Evolutionary conservation across 345 rosid genomes (phyloP), one percentile per base, ranked within the genome.

Genomic region (Dovyalis caffra): DNA sequence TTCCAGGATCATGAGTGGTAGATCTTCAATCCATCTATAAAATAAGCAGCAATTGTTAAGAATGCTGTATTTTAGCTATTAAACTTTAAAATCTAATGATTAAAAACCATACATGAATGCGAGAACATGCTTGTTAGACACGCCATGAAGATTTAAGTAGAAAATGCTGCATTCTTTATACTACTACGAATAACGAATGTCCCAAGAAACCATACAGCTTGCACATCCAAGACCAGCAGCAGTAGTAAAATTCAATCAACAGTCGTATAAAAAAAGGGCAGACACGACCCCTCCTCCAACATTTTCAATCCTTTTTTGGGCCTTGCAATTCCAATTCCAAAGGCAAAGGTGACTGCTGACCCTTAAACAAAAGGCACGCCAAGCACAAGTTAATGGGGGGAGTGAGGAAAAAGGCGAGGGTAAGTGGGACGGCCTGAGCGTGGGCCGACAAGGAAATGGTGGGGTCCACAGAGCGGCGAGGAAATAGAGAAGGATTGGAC

Each of bases 391-490:
- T 18, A 70, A 72, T 73, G 78, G n/a, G 78, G n/a, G 81, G 81
- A 71, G 69, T 47, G 80, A 64, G 73, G 71, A 26, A 40, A 62
- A 75, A 69, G 37, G 74, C 14, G 33, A 49, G 79, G 51, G 66
- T 18, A 80, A 75, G 73, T 18, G 79, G 76, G 79, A 72, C 53
- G 80, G 71, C 73, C 80, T 37, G 35, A 70, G 85, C 86, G 87
- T 82, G 88, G 84, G 86, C 86, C 85, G 88, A 85, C 89, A 82
- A 61, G 26, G 31, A 14, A 62, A n/a, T 43, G 25, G 64, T 3
- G 70, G 87, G 85, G 60, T 82, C 91, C 81, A 69, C 84, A 1
- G 2, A 16, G 6, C 84, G 86, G 87, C 88, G 81, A 33, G 70
- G 66, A 69, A 76, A 85, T 58, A 75, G 79, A 74, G 86, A 58